phyloP scores from a whole-genome alignment of 192 early-diverging fungal species.

The Coemansia sp. region DNA sequence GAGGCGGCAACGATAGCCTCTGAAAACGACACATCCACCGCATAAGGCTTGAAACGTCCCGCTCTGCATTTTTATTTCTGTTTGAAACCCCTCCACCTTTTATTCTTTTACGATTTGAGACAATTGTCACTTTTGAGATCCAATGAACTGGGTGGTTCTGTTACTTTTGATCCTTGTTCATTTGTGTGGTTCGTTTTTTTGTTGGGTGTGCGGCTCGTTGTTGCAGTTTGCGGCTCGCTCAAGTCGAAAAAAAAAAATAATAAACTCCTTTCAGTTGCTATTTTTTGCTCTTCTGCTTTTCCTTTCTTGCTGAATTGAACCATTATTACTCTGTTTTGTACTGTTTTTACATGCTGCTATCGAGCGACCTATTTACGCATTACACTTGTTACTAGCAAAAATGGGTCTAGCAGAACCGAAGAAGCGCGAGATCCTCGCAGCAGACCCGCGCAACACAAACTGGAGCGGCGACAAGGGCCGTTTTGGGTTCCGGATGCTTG shows the following conservation, averaged over 20 bases:
- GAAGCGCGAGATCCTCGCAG: conserved; percentile 54
- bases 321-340: background rate
- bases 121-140: too few relatives aligned
- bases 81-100: background rate
- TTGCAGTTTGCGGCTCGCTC: background rate
- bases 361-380: background rate
- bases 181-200: background rate
- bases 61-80: background rate
- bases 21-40: background rate
- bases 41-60: background rate
- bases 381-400: background rate
- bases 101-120: background rate
- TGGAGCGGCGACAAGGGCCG: conserved; percentile 87
- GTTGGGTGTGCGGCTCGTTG: background rate
- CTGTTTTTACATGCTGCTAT: background rate
- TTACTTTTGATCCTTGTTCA: too few relatives aligned
- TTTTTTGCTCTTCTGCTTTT: background rate
- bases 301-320: background rate
- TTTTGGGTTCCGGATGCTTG: conserved; percentile 87
- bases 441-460: conserved; percentile 88
- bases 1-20: background rate
- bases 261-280: background rate
- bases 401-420: conserved; percentile 52
- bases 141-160: too few relatives aligned
- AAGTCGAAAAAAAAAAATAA: background rate